A percentile compares a stretch with the other conserved stretches of the same genome.
Conservation (phyloP, 495 filamentous ascomycete species). For the Aspergillus olivimuriae region DNA sequence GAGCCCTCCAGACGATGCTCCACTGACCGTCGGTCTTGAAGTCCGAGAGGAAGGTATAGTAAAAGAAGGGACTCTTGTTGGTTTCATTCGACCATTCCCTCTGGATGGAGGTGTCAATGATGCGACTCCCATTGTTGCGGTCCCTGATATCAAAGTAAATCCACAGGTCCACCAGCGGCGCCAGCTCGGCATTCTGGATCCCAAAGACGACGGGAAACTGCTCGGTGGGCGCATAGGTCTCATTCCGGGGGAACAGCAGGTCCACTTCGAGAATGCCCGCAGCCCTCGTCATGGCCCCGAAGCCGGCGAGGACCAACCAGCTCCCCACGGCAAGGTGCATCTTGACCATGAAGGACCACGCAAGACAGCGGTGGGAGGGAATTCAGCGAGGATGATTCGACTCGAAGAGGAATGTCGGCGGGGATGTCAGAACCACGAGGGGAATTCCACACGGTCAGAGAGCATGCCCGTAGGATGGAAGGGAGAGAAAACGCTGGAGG, state of each 20-base stretch:
- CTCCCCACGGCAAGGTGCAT: too few relatives aligned
- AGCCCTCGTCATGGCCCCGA: too few relatives aligned
- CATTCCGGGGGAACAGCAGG: conserved; percentile 35
- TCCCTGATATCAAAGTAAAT: conserved; percentile 7
- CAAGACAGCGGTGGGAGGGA: too few relatives aligned
- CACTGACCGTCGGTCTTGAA: not conserved
- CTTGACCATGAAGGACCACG: too few relatives aligned
- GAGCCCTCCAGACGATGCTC: not conserved
- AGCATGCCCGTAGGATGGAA: too few relatives aligned
- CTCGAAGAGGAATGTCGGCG: too few relatives aligned
- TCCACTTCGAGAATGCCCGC: conserved; percentile 24
- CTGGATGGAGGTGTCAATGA: not conserved
- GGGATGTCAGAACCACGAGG: too few relatives aligned
- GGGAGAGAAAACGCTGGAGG: too few relatives aligned
- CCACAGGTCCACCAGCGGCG: conserved; percentile 9
- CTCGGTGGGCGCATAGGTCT: conserved; percentile 29
- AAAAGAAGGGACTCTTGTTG: not conserved
- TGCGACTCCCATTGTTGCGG: not conserved
- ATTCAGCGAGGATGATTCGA: too few relatives aligned
- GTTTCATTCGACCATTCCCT: not conserved
- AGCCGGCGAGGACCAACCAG: too few relatives aligned
- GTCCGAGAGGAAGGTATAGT: not conserved
- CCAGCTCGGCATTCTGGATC: conserved; percentile 23
- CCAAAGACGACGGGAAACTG: conserved; percentile 33
- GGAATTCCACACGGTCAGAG: too few relatives aligned